Conservation (phyloP, 2,329 filamentous ascomycete genomes). For the Ophiosphaerella narmari region DNA sequence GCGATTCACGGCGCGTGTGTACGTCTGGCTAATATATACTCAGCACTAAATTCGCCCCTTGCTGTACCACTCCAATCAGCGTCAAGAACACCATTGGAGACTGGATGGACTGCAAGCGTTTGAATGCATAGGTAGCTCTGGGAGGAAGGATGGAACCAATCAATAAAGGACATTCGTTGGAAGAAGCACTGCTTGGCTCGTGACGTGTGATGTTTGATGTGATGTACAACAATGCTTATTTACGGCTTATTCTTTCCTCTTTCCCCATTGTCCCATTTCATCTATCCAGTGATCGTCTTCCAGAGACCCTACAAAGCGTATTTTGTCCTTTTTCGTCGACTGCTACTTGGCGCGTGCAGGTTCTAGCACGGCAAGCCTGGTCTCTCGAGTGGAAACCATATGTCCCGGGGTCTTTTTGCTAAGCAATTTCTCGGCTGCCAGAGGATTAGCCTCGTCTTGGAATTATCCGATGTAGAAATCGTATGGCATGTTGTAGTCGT, state of each 20-base stretch:
- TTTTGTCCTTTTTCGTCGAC: no score
- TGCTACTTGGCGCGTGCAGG: no score
- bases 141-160: no score
- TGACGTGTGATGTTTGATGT: background rate
- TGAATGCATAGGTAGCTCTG: background rate
- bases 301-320: no score
- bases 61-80: no score
- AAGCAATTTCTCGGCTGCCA: background rate
- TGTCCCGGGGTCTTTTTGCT: background rate
- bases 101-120: background rate
- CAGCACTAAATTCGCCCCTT: background rate
- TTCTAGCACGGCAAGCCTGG: no score
- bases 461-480: conserved; percentile 1
- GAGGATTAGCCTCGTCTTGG: background rate
- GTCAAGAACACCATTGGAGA: no score
- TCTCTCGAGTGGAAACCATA: background rate
- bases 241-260: background rate
- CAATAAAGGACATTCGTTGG: background rate
- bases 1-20: no score
- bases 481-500: background rate
- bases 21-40: no score
- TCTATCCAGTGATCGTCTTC: background rate
- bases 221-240: no score
- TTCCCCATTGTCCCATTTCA: background rate
- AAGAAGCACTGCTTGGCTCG: background rate